Percentiles rank a stretch among this genome's conserved stretches.
Conservation (phyloP, 257 asterid species). For the Solanum lignicaule region DNA sequence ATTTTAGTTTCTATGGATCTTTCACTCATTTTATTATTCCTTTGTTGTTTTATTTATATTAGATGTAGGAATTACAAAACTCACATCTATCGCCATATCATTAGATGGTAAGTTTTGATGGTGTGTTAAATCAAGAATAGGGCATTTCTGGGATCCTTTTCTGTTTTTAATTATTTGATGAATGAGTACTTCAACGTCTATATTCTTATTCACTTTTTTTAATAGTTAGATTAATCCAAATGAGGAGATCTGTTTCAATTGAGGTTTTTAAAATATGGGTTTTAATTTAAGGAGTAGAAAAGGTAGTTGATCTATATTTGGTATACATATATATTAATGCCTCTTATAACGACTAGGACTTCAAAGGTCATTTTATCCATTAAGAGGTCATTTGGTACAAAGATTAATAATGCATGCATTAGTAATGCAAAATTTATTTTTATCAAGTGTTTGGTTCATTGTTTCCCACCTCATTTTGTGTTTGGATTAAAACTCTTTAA, state of each 20-base stretch:
- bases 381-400: too few relatives aligned
- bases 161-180: neutral
- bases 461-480: too few relatives aligned
- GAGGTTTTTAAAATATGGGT: neutral
- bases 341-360: neutral
- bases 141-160: neutral
- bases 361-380: neutral
- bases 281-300: neutral
- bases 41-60: neutral
- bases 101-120: neutral
- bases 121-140: neutral
- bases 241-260: neutral
- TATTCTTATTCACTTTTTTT: neutral
- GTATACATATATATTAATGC: neutral
- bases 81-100: neutral
- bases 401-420: too few relatives aligned
- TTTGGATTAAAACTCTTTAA: too few relatives aligned
- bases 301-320: neutral
- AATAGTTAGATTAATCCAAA: neutral
- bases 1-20: neutral
- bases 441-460: too few relatives aligned
- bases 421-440: too few relatives aligned
- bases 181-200: neutral
- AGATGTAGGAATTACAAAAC: neutral
- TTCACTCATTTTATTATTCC: neutral